Evolutionary conservation across 345 rosid species (phyloP).

Genomic region (Eucalyptus regnans): DNA sequence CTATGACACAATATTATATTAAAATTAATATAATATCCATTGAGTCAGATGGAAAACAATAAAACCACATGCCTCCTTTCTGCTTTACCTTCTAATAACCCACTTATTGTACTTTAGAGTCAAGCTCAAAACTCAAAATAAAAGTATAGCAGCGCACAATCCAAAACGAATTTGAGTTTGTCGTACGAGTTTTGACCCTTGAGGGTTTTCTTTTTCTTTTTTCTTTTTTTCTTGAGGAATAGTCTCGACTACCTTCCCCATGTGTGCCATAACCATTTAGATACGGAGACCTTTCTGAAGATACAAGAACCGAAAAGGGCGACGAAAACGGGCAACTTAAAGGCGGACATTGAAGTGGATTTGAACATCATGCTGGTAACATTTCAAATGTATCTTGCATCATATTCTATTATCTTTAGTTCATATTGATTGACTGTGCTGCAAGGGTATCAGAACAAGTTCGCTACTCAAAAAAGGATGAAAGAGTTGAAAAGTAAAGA

Average conservation of each 20-base stretch:
- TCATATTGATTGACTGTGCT: background rate
- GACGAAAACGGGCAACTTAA: background rate
- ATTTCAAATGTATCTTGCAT: background rate
- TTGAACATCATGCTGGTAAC: background rate
- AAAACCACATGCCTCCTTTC: background rate
- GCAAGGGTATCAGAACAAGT: background rate
- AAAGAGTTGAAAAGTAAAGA: background rate
- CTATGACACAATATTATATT: background rate
- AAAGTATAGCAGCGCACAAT: background rate
- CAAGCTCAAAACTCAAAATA: background rate
- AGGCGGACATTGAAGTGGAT: background rate
- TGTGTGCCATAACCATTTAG: background rate
- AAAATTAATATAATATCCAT: background rate
- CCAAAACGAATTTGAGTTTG: background rate
- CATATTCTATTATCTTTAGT: background rate
- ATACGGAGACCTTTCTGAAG: background rate
- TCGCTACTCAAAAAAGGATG: background rate
- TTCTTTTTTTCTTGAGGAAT: background rate
- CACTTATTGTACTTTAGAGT: background rate
- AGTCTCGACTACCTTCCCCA: background rate
- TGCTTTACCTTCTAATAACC: background rate
- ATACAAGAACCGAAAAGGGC: background rate
- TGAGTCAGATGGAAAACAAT: background rate
- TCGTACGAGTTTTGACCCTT: background rate
- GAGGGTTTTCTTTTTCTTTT: background rate